A percentile compares a stretch with the other conserved stretches of the same genome.
These are phyloP conservation scores for Suillus clintonianus DNA, from an alignment of 768 basidiomycete species.

Conservation along the genomic window DNA sequence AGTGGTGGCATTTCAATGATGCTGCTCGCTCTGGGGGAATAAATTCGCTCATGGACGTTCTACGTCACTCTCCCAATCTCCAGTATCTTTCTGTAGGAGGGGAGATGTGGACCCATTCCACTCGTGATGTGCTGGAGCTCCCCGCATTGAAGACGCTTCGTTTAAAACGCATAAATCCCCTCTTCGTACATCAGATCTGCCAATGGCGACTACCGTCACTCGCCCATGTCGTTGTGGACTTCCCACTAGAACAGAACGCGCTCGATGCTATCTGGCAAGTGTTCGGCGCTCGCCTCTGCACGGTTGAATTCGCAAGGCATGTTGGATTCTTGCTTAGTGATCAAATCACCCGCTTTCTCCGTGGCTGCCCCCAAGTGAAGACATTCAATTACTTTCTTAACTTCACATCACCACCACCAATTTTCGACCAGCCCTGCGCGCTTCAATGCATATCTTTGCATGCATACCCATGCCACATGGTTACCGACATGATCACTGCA, in stretches of 20 bases:
- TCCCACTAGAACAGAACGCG: slow-evolving; percentile 38
- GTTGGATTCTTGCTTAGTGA: slow-evolving; percentile 55
- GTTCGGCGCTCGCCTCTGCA: slow-evolving; percentile 51
- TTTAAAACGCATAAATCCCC: slow-evolving; percentile 47
- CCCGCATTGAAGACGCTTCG: slow-evolving; percentile 55
- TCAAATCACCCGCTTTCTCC: slow-evolving; percentile 47
- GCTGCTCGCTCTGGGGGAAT: slow-evolving; percentile 67
- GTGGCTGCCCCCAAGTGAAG: slow-evolving; percentile 45
- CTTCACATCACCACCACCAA: slow-evolving; percentile 41
- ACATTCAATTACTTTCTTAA: slow-evolving; percentile 59
- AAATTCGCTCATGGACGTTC: slow-evolving; percentile 57
- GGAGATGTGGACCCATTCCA: slow-evolving; percentile 28
- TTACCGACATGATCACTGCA: slow-evolving; percentile 34
- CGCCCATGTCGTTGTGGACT: slow-evolving; percentile 52
- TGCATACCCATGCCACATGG: slow-evolving; percentile 45
- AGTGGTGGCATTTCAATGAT: slow-evolving; percentile 64
- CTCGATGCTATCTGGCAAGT: slow-evolving; percentile 49
- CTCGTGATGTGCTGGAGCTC: slow-evolving; percentile 36
- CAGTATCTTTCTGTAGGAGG: slow-evolving; percentile 61
- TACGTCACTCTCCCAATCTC: slow-evolving; percentile 54
- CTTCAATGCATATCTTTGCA: slow-evolving; percentile 54
- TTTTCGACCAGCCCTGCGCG: slow-evolving; percentile 27
- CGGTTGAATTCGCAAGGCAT: slow-evolving; percentile 60
- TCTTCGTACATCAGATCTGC: slow-evolving; percentile 50
- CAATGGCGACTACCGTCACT: slow-evolving; percentile 58